Base-by-base conservation (phyloP, 441 rosid species). In the Eruca vesicaria region DNA sequence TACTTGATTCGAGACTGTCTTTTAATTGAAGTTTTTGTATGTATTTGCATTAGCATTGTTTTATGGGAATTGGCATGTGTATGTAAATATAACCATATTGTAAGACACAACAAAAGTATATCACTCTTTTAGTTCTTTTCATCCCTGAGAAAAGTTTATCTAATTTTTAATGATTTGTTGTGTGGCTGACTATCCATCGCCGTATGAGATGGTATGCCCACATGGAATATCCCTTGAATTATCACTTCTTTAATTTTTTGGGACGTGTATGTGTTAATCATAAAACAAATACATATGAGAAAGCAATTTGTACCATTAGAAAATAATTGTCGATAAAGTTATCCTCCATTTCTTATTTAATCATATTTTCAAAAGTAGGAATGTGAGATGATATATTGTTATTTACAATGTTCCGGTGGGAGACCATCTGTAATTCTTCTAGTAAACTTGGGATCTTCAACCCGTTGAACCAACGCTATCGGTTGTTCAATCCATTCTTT, bases 21-120 rank as follows among this genome's bases (percentile, higher is more conserved):
- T 71, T 20, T 52, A 60, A 77, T 72, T 66, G 80, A 53, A 50
- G 77, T 50, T 66, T 77, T 77, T 77, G 80, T 77, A 77, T 52
- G 59, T 60, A 77, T 77, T 72, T 66, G 80, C 76, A 72, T 72
- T 77, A 77, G 59, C 80, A 71, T 7, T 36, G 68, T 59, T 35
- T 33, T 48, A 26, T 45, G 5, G 48, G 28, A n/a, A n/a, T n/a
- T n/a, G n/a, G n/a, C n/a, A n/a, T n/a, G n/a, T n/a, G 6, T 12
- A 38, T 38, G 12, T 38, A 38, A 38, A 38, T 38, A 38, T 38
- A 38, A 38, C 11, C 19, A 50, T 50, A 18, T 50, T 15, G 14
- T 56, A 1, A 57, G 45, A 65, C 16, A 67, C 16, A 65, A 31
- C 29, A 33, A 14, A 71, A 15, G 11, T 55, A 58, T 10, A 23